phyloP scores from a whole-genome alignment of 2,329 filamentous ascomycete species.

The Penicillium nordicum region DNA sequence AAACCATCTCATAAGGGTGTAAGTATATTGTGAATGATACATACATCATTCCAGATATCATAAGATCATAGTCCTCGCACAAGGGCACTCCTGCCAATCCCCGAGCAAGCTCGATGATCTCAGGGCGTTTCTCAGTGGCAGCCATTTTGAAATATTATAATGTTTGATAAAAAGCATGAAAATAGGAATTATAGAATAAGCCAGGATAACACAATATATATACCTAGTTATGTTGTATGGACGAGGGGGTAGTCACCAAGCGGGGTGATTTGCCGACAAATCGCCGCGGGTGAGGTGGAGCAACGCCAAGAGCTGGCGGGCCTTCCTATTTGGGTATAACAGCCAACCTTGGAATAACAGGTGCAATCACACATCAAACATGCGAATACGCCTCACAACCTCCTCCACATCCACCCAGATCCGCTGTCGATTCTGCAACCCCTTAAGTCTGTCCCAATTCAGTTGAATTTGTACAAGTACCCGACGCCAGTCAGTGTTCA shows the following conservation, averaged over 20 bases:
- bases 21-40: background rate
- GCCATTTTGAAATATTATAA: slow-evolving; percentile 17
- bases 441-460: slow-evolving; percentile 21
- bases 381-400: slow-evolving; percentile 41
- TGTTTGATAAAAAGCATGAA: background rate
- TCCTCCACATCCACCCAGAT: slow-evolving; percentile 20
- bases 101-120: slow-evolving; percentile 32
- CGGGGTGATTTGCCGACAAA: slow-evolving; percentile 2
- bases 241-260: background rate
- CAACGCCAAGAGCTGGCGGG: background rate
- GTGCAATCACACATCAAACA: background rate
- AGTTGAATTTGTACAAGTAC: slow-evolving; percentile 20
- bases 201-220: background rate
- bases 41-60: slow-evolving; percentile 39
- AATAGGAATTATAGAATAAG: background rate
- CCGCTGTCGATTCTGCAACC: slow-evolving; percentile 22
- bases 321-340: slow-evolving; percentile 2
- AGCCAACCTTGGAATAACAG: background rate
- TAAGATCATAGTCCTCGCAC: slow-evolving; percentile 36
- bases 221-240: too few species aligned
- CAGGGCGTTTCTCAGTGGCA: slow-evolving; percentile 25
- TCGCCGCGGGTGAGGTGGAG: background rate
- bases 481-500: slow-evolving; percentile 19
- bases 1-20: background rate
- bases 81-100: slow-evolving; percentile 24